phyloP scores from a whole-genome alignment of 2,329 filamentous ascomycete genomes.

The Ophiocordyceps unilateralis region DNA sequence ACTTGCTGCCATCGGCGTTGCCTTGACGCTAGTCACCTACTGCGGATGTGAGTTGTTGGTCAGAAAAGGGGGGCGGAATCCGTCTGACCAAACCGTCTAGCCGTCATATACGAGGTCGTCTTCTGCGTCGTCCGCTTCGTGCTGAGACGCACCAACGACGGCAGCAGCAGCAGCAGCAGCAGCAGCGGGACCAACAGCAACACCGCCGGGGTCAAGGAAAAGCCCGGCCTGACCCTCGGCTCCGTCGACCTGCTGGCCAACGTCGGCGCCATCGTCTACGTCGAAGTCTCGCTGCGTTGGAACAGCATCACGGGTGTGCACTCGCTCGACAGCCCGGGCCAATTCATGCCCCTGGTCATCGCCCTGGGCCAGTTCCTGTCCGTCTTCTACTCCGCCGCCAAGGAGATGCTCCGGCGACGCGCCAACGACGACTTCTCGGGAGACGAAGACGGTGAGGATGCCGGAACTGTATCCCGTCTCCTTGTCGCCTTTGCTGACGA shows the following conservation, averaged over 20 bases:
- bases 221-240: not conserved
- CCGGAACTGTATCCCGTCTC: not conserved
- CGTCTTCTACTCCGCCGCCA: conserved; percentile 6
- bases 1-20: conserved; percentile 3
- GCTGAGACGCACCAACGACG: not conserved
- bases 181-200: no score
- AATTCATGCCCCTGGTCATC: conserved; percentile 12
- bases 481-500: no score
- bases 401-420: not conserved
- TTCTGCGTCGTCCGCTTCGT: not conserved
- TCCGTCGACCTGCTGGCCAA: conserved; percentile 6
- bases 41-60: conserved; percentile 2
- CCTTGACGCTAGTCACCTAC: conserved; percentile 3
- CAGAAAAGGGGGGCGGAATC: not conserved
- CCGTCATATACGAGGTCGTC: not conserved
- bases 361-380: conserved; percentile 7
- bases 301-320: conserved; percentile 8
- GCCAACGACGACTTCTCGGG: conserved; percentile 1
- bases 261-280: conserved; percentile 9
- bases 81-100: not conserved
- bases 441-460: conserved; percentile 2
- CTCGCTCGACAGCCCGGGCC: conserved; percentile 6
- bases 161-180: not conserved
- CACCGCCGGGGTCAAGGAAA: conserved; percentile 1
- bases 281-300: conserved; percentile 9